phyloP scores from a whole-genome alignment of 2,329 filamentous ascomycete species.

The Ophiostoma sp. region DNA sequence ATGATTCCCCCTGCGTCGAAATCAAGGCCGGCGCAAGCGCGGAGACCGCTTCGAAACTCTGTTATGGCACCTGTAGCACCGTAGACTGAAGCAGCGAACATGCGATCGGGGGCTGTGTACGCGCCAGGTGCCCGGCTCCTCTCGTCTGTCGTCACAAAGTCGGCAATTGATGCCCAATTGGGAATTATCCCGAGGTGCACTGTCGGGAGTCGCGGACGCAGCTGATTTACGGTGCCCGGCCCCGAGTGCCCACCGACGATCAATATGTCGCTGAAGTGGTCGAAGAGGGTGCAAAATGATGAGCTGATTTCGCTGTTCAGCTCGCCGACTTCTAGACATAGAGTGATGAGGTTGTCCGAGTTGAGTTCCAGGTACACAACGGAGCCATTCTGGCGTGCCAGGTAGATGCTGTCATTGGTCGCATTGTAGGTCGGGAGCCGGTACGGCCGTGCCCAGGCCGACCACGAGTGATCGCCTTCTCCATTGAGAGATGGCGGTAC shows the following conservation, averaged over 20 bases:
- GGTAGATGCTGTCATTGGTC: conserved; percentile 71
- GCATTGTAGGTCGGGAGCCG: conserved; percentile 58
- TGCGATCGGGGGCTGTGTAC: conserved; percentile 49
- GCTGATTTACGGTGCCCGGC: conserved; percentile 63
- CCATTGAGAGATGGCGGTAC: conserved; percentile 46
- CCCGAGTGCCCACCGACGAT: conserved; percentile 74
- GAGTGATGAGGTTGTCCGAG: conserved; percentile 50
- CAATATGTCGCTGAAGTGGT: conserved; percentile 67
- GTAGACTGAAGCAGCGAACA: conserved; percentile 64
- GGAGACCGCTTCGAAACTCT: conserved; percentile 64
- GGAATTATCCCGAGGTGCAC: conserved; percentile 54
- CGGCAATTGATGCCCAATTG: conserved; percentile 58
- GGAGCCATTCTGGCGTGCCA: conserved; percentile 81
- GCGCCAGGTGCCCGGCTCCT: conserved; percentile 40
- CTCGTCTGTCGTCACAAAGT: conserved; percentile 46
- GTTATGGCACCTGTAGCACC: conserved; percentile 58
- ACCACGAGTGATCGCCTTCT: conserved; percentile 59
- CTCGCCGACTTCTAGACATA: not conserved
- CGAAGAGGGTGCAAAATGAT: conserved; percentile 72
- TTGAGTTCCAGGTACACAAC: conserved; percentile 68
- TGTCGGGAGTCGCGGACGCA: conserved; percentile 44
- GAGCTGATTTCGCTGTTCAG: conserved; percentile 59
- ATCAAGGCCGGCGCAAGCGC: conserved; percentile 59
- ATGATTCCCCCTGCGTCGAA: conserved; percentile 47
- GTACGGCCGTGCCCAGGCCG: conserved; percentile 74